Base-by-base conservation (phyloP, 495 filamentous ascomycete species). In the Talaromyces proteolyticus region DNA sequence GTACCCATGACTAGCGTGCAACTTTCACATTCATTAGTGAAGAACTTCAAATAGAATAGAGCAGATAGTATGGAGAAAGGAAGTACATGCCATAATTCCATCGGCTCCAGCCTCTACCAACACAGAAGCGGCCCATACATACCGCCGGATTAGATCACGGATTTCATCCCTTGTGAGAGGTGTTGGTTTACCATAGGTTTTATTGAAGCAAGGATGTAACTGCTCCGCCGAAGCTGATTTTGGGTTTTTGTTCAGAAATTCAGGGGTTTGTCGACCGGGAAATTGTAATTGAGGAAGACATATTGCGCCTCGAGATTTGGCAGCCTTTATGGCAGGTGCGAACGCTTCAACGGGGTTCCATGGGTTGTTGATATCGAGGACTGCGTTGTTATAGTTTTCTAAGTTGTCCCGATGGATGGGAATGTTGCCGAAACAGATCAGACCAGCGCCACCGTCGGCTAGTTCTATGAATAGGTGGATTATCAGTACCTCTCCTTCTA, bases 1-100 rank as follows among this genome's bases (percentile, higher is more conserved):
- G 49, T 73, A 71, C 7, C 69, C 66, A 42, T 57, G 54, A 37
- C 50, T 53, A 8, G 54, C 54, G 38, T 57, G 54, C 19, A 57
- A 22, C 54, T 57, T 11, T 29, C 0, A 21, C n/a, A 39, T 29
- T 26, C 34, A 34, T 43, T 3, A 43, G 25, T 29, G 5, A 5
- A 29, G 12, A 29, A 5, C 25, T 5, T 12, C 25, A 12, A 6
- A 5, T 29, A 29, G 25, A 29, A 5, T 12, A 29, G 25, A 5
- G 12, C 25, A 12, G 6, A 29, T 29, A 12, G 12, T 6, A 29
- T 29, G 25, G 25, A 29, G 6, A n/a, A n/a, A n/a, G 6, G 25
- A 24, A 18, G 20, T 5, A 38, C 46, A 41, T 46, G 53, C 54
- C 21, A 57, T 57, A 16, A 57, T 47, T 6, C 54, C 54, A 53